Evolutionary conservation across 495 filamentous ascomycete genomes (phyloP), one percentile per base, ranked within the genome.

Genomic region (Penicillium paxilli): DNA sequence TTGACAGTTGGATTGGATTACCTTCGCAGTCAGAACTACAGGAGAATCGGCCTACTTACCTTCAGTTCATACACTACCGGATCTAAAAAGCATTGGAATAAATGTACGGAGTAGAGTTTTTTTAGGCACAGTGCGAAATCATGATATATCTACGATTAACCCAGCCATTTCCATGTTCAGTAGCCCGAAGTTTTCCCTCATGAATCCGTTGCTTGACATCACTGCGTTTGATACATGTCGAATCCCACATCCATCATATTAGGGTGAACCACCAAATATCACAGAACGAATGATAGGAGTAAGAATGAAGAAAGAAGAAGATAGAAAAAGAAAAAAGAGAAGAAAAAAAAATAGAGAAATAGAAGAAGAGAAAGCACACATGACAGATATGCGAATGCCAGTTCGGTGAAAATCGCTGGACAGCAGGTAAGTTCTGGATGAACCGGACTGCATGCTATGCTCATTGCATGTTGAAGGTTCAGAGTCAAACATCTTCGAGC

Each of bases 241-340:
- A 59, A 64, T 59, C 38, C 57, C 57, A 50, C 71, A 85, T 42
- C 73, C 80, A 33, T 66, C 75, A 44, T 58, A 75, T 83, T 57
- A 73, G 73, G 2, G 82, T 83, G 10, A 83, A 83, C 48, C 59
- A 60, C 35, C 40, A 60, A 63, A 56, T 81, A 81, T 67, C 66
- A 81, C 49, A 79, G 51, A 65, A 63, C 57, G 55, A 65, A 65
- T 54, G 52, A 62, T 30, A 37, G 41, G 47, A 40, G 51, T 57
- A 51, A 51, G 26, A 38, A 49, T 42, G 28, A 35, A 32, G 17
- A 32, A 24, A 47, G 21, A 25, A 45, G 8, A 48, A 47, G 21
- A 49, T 32, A 59, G 58, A 49, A 37, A 51, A 58, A 54, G 42
- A 25, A 33, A 56, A 14, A 44, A 44, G 22, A 52, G 35, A 59